Evolutionary conservation across 2,329 filamentous ascomycete species (phyloP).

Genomic region (Amauroascus niger): DNA sequence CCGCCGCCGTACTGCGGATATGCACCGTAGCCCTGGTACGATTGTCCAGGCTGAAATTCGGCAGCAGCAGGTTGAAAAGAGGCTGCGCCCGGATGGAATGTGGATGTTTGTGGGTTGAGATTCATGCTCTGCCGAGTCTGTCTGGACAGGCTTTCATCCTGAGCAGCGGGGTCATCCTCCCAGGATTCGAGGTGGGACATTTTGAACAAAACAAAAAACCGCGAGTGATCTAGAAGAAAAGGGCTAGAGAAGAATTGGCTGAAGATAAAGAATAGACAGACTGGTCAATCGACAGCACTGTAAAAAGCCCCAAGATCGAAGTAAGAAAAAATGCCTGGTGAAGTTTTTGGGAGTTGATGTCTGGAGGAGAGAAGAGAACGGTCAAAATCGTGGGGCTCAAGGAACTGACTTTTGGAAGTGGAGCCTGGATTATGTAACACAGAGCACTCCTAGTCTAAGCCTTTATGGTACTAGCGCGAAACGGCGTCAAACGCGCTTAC

Average conservation of each 20-base stretch:
- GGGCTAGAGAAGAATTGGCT: not conserved
- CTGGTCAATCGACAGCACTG: not conserved
- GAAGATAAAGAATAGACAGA: not conserved
- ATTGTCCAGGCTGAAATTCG: constrained; percentile 62
- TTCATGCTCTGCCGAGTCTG: constrained; percentile 69
- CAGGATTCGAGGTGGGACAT: constrained; percentile 94
- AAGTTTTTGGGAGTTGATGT: not conserved
- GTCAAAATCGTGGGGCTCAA: constrained; percentile 9
- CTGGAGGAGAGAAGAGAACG: not conserved
- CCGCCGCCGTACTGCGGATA: constrained; percentile 40
- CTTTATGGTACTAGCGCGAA: not conserved
- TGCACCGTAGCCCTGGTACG: constrained; percentile 50
- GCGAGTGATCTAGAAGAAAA: not conserved
- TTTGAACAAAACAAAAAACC: constrained; percentile 22
- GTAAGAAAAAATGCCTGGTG: not conserved
- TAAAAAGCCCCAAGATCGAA: not conserved
- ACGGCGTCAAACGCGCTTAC: not conserved
- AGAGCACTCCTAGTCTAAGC: not conserved
- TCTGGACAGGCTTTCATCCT: constrained; percentile 66
- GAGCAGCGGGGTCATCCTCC: constrained; percentile 74
- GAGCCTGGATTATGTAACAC: not conserved
- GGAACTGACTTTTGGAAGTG: constrained; percentile 5
- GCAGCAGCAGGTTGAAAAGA: constrained; percentile 65
- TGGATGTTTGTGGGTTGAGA: constrained; percentile 49
- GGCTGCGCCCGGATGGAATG: constrained; percentile 57